phyloP scores from a whole-genome alignment of 2,329 filamentous ascomycete genomes.

The Aspergillus awamori region DNA sequence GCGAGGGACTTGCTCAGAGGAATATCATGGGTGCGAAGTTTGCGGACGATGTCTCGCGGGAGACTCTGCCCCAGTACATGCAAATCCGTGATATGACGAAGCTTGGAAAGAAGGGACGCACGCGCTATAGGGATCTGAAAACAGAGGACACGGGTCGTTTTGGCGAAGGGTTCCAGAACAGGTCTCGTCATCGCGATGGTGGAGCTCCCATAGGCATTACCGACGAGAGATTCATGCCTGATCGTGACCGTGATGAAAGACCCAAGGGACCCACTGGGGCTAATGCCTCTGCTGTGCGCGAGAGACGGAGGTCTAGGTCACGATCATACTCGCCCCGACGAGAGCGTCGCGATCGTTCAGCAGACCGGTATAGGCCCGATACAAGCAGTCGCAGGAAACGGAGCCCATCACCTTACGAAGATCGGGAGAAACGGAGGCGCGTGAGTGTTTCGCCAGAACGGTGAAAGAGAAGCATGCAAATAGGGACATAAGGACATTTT shows the following conservation, averaged over 20 bases:
- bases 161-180: constrained; percentile 52
- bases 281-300: constrained; percentile 48
- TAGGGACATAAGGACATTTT: constrained; percentile 7
- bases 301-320: constrained; percentile 40
- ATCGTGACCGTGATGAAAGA: constrained; percentile 39
- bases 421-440: constrained; percentile 47
- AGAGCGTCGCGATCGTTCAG: constrained; percentile 44
- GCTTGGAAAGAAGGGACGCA: constrained; percentile 86
- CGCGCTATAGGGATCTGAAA: constrained; percentile 85
- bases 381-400: constrained; percentile 41
- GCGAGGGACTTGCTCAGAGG: constrained; percentile 73
- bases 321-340: constrained; percentile 57
- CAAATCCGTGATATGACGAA: constrained; percentile 93
- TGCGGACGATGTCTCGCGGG: constrained; percentile 82
- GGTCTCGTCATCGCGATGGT: constrained; percentile 33
- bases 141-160: constrained; percentile 89
- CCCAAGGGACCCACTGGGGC: constrained; percentile 47
- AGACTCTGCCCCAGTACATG: constrained; percentile 85
- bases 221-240: constrained; percentile 52
- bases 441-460: constrained; percentile 33
- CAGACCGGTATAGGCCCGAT: constrained; percentile 53
- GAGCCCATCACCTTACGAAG: constrained; percentile 46
- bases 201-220: constrained; percentile 40
- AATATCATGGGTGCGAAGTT: constrained; percentile 86
- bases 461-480: constrained; percentile 8